Evolutionary conservation across 73 alveolate genomes (phyloP).

Genomic region (Tetrahymena borealis): DNA sequence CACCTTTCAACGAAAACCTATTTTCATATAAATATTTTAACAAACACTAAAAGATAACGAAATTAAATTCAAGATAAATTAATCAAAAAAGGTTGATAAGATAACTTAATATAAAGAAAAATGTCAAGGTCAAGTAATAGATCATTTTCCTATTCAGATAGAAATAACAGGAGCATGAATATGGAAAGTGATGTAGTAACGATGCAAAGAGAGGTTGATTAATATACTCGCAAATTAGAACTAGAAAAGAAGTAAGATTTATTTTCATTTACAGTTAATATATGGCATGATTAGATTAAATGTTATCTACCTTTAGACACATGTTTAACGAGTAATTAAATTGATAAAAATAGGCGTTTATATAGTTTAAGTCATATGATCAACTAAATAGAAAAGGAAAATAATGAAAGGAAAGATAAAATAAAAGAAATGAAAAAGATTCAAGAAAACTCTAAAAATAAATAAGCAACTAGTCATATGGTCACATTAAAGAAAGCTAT

Average conservation of each 20-base stretch:
- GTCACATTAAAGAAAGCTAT: conserved; percentile 7
- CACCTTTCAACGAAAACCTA: background rate
- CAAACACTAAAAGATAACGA: background rate
- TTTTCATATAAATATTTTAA: background rate
- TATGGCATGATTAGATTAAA: background rate
- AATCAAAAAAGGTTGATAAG: background rate
- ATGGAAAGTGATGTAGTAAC: conserved; percentile 12
- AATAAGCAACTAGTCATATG: background rate
- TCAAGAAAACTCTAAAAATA: background rate
- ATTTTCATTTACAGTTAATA: background rate
- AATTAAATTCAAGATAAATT: background rate
- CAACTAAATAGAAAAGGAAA: conserved; percentile 4
- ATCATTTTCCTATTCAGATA: background rate
- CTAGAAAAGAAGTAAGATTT: conserved; percentile 31
- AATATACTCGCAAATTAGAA: conserved; percentile 28
- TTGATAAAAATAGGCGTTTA: background rate
- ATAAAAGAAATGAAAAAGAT: conserved; percentile 11
- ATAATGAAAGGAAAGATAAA: background rate
- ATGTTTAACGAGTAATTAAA: background rate
- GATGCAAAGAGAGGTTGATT: conserved; percentile 24
- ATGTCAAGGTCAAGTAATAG: background rate
- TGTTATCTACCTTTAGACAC: background rate
- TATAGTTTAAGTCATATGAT: conserved; percentile 5
- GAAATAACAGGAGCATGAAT: background rate
- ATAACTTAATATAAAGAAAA: background rate